Evolutionary conservation across 164 flowering plant genomes (phyloP).

Genomic region (Magnolia officinalis): DNA sequence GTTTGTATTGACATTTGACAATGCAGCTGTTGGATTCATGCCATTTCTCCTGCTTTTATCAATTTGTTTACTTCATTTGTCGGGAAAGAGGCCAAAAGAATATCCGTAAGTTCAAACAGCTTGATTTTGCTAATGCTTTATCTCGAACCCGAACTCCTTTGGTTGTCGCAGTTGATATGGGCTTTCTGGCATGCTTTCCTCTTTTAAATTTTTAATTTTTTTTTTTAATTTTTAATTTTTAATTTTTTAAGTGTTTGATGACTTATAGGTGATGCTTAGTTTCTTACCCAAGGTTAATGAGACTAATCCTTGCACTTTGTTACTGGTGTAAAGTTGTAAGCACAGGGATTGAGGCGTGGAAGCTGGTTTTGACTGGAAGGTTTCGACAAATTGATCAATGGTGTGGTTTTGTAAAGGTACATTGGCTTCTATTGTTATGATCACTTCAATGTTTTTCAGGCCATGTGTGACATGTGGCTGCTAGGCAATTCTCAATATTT

Average conservation of each 20-base stretch:
- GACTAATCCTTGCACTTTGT: neutral
- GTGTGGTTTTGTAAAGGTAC: slow-evolving; percentile 96
- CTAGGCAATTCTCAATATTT: neutral
- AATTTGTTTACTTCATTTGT: slow-evolving; percentile 86
- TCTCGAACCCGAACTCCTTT: neutral
- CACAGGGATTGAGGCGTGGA: slow-evolving; percentile 82
- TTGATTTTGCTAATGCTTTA: neutral
- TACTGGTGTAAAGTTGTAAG: slow-evolving; percentile 53
- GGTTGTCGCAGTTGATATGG: neutral
- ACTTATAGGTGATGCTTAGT: neutral
- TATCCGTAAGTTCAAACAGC: slow-evolving; percentile 55
- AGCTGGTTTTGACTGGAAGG: slow-evolving; percentile 70
- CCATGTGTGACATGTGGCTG: neutral
- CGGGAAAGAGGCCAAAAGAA: slow-evolving; percentile 91
- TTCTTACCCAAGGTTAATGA: neutral
- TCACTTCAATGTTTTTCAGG: neutral
- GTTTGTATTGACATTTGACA: neutral
- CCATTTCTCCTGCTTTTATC: slow-evolving; percentile 77
- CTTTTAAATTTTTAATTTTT: neutral
- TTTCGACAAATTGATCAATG: slow-evolving; percentile 84
- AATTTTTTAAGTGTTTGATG: neutral
- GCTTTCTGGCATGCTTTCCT: neutral
- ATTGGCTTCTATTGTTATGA: neutral
- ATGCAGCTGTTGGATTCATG: slow-evolving; percentile 55
- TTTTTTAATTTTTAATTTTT: neutral